Percentiles rank a stretch among this genome's conserved stretches.
Conservation (phyloP, 164 flowering plant genomes). For the Sedum album region DNA sequence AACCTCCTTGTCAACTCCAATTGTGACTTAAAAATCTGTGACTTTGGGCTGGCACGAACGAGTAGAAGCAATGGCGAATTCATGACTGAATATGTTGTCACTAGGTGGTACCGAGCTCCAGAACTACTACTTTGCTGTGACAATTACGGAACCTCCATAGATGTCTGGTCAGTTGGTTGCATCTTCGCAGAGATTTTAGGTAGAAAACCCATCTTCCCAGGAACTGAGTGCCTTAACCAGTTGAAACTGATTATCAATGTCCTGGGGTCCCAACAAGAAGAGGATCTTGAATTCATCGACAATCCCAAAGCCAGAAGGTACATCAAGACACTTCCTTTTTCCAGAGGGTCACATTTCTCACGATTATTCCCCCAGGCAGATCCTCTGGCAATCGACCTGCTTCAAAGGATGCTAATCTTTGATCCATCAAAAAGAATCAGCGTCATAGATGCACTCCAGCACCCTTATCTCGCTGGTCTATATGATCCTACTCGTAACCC, state of each 20-base stretch:
- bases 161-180: conserved; percentile 4
- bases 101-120: conserved; percentile 5
- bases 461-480: conserved; percentile 3
- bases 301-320: conserved; percentile 4
- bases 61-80: conserved; percentile 5
- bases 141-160: conserved; percentile 2
- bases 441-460: conserved; percentile 1
- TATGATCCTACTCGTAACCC: conserved; percentile 8
- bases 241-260: neutral
- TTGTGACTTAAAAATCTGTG: conserved; percentile 4
- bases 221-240: conserved; percentile 5
- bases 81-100: conserved; percentile 7
- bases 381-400: conserved; percentile 1
- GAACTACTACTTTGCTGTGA: conserved; percentile 2
- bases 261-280: conserved; percentile 6
- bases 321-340: conserved; percentile 3
- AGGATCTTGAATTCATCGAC: conserved; percentile 5
- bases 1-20: conserved; percentile 5
- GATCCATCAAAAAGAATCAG: conserved; percentile 6
- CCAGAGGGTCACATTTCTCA: neutral
- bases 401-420: neutral
- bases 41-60: conserved; percentile 6
- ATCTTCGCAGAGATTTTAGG: conserved; percentile 3
- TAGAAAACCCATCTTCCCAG: conserved; percentile 5
- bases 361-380: conserved; percentile 5